Conservation (phyloP, 1,284 basidiomycete species). For the Gymnopus androsaceus region DNA sequence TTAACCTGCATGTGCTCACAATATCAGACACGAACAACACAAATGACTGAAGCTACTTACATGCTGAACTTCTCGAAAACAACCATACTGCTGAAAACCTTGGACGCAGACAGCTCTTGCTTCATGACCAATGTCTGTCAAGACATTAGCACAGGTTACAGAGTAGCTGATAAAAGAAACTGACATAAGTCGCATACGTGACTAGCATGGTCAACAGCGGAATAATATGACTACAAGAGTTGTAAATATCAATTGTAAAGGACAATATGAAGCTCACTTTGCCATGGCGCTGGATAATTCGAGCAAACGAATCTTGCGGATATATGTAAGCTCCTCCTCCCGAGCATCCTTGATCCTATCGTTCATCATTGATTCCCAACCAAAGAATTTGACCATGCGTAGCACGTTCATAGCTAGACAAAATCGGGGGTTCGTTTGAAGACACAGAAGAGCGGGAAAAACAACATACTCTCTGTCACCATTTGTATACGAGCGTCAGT, state of each 20-base stretch:
- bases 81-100: slow-evolving; percentile 23
- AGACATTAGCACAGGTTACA: background rate
- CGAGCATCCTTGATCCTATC: slow-evolving; percentile 52
- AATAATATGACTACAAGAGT: slow-evolving; percentile 40
- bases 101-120: slow-evolving; percentile 22
- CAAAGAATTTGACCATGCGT: slow-evolving; percentile 75
- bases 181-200: slow-evolving; percentile 46
- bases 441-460: background rate
- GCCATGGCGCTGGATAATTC: slow-evolving; percentile 22
- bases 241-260: background rate
- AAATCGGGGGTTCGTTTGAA: too few relatives aligned
- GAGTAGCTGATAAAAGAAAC: slow-evolving; percentile 4
- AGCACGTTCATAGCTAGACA: slow-evolving; percentile 48
- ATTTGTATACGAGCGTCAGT: slow-evolving; percentile 25
- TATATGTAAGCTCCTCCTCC: slow-evolving; percentile 54
- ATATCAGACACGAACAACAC: too few relatives aligned
- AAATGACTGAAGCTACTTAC: slow-evolving; percentile 10
- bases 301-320: slow-evolving; percentile 44
- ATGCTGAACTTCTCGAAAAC: slow-evolving; percentile 26
- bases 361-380: slow-evolving; percentile 64
- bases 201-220: slow-evolving; percentile 57
- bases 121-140: slow-evolving; percentile 43
- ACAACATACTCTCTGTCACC: slow-evolving; percentile 40
- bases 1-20: too few relatives aligned
- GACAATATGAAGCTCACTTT: background rate